A percentile compares a stretch with the other conserved stretches of the same genome.
Evolutionary conservation across 2,329 filamentous ascomycete genomes (phyloP).

Genomic region (Monosporascus sp.): DNA sequence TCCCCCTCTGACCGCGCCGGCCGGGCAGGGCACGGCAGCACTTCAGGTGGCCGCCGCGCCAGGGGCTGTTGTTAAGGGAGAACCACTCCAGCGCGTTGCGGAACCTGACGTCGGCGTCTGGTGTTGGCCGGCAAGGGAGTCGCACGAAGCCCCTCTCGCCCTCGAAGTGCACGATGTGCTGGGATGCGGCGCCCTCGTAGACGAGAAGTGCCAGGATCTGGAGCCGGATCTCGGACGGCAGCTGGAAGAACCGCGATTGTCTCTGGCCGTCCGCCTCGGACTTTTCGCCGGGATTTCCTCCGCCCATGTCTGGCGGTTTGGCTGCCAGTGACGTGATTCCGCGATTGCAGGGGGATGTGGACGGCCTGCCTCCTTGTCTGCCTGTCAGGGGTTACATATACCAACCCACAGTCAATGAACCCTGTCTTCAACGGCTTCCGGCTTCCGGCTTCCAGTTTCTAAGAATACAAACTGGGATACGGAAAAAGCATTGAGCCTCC

Average conservation of each 20-base stretch:
- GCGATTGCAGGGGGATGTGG: too few relatives aligned
- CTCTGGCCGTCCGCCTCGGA: background rate
- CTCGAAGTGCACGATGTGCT: constrained; percentile 1
- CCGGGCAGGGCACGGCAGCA: background rate
- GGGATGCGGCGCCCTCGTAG: background rate
- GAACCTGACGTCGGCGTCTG: background rate
- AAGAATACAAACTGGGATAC: too few relatives aligned
- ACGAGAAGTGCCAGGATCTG: background rate
- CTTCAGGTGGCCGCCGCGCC: constrained; percentile 1
- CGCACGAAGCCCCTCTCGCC: background rate
- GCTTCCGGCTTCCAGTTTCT: too few relatives aligned
- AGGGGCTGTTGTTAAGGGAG: background rate
- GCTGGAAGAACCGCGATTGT: background rate
- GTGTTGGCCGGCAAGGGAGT: background rate
- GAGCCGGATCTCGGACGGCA: constrained; percentile 1
- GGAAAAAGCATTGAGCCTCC: too few relatives aligned
- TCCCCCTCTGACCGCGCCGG: background rate
- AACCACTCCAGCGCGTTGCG: background rate
- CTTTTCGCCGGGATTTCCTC: background rate
- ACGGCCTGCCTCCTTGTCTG: too few relatives aligned
- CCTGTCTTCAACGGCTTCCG: too few relatives aligned
- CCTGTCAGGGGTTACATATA: too few relatives aligned
- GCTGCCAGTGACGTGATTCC: too few relatives aligned
- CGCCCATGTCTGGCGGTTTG: too few relatives aligned
- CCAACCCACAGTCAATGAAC: too few relatives aligned